A percentile compares a stretch with the other conserved stretches of the same genome.
These are phyloP conservation scores for Pseudoscleropodium purum DNA, from an alignment of 225 moss, liverwort and hornwort genomes.

Conservation along the genomic window DNA sequence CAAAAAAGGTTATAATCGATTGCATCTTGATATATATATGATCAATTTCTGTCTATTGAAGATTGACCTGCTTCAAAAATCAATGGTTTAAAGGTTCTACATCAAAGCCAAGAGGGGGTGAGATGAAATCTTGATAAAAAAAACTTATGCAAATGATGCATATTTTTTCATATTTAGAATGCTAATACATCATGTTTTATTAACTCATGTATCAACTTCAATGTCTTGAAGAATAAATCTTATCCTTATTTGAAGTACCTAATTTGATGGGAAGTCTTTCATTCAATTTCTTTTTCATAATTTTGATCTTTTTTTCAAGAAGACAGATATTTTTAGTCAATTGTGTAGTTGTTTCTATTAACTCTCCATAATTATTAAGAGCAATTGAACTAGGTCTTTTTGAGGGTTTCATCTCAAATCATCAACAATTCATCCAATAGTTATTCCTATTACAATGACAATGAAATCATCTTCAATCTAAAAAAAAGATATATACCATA, in stretches of 20 bases:
- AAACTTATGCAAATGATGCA: neutral
- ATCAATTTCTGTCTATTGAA: too few relatives aligned
- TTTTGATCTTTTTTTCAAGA: slow-evolving; percentile 2
- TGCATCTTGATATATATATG: neutral
- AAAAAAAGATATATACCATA: neutral
- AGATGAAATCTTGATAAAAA: neutral
- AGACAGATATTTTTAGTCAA: neutral
- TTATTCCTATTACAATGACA: too few relatives aligned
- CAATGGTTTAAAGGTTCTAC: neutral
- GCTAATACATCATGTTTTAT: neutral
- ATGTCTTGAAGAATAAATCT: neutral
- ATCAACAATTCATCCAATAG: neutral
- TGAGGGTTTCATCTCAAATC: neutral
- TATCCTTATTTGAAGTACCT: neutral
- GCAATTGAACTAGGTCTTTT: neutral
- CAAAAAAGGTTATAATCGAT: rapidly evolving
- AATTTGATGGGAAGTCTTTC: neutral
- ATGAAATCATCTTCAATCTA: neutral
- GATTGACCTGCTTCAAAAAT: neutral
- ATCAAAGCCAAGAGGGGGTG: too few relatives aligned
- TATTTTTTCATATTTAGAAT: neutral
- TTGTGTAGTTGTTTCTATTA: neutral
- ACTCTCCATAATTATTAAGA: neutral
- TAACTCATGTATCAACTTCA: neutral
- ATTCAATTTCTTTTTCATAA: neutral